Conservation (phyloP, 441 rosid species). For the Mallotus repandus region DNA sequence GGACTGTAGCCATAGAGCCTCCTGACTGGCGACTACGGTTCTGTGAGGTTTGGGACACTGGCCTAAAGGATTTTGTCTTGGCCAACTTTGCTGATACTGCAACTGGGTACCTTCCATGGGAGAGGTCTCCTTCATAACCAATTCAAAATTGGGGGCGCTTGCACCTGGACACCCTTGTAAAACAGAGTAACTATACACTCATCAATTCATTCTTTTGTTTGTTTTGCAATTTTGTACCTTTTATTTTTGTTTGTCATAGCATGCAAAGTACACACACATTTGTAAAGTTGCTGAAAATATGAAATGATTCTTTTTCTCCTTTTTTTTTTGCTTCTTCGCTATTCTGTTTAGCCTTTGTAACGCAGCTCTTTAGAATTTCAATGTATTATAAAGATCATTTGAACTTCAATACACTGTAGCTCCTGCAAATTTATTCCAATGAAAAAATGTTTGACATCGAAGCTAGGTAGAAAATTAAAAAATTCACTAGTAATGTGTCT, state of each 20-base stretch:
- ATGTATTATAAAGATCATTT: not conserved
- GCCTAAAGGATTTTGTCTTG: slow-evolving; percentile 72
- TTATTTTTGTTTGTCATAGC: slow-evolving; percentile 18
- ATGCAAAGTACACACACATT: slow-evolving; percentile 27
- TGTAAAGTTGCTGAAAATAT: slow-evolving; percentile 35
- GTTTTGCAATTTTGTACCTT: slow-evolving; percentile 18
- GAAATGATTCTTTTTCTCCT: slow-evolving; percentile 29
- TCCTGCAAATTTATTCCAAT: not conserved
- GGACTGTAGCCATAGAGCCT: slow-evolving; percentile 87
- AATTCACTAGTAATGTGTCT: too few species aligned
- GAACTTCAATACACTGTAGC: too few species aligned
- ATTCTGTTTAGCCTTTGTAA: not conserved
- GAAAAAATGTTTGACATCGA: too few species aligned
- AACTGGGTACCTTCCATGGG: slow-evolving; percentile 75
- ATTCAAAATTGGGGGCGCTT: slow-evolving; percentile 14
- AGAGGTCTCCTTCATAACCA: slow-evolving; percentile 41
- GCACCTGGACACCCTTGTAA: slow-evolving; percentile 25
- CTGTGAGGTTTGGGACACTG: slow-evolving; percentile 96
- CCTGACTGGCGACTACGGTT: slow-evolving; percentile 66
- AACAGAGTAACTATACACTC: slow-evolving; percentile 29
- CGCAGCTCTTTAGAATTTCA: not conserved
- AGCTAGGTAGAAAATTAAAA: too few species aligned
- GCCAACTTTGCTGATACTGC: slow-evolving; percentile 76
- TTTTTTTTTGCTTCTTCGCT: not conserved
- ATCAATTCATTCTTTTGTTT: slow-evolving; percentile 35